Evolutionary conservation across 2,329 filamentous ascomycete genomes (phyloP), one percentile per base, ranked within the genome.

Genomic region (Fusarium equiseti): DNA sequence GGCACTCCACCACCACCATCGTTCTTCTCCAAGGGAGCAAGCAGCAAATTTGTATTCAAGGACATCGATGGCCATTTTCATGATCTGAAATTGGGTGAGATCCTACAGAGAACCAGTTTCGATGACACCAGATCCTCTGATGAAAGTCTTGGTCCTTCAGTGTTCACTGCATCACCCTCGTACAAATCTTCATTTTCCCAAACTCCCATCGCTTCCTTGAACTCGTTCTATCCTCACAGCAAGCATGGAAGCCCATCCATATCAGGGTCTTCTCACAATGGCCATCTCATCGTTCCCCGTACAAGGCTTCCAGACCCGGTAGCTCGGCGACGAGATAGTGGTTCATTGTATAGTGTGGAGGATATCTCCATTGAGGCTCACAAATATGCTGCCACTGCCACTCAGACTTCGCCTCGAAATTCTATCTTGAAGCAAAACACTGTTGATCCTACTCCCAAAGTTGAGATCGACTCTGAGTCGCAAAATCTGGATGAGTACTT

Each of bases 171-270:
- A 51, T 63, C 59, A 3, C 59, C 46, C 7, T 68, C 64, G 20
- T 68, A 68, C 49, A 68, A 68, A 42, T 68, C 64, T 18, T 70
- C 61, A 12, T 69, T 65, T 48, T 49, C 61, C 15, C 65, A 69
- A 31, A 69, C 66, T 20, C 64, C 66, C 8, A 54, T 69, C 18
- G 45, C 66, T 8, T 58, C 53, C 13, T 8, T 54, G 15, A 40
- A 52, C 12, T 68, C 59, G 12, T 44, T 49, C 8, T 42, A 44
- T 8, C 43, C 50, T 4, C 38, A 67, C n/a, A 51, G 40, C 7
- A 66, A 59, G 11, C 42, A 48, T 12, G 44, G 12, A 4, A 62
- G 54, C 15, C 40, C 42, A 22, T 66, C 20, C 22, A 27, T 20
- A 9, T 27, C 43, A n/a, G 51, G 40, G 5, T 24, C 44, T 15